phyloP scores from a whole-genome alignment of 306 rosid genomes.

The Senna siamea region DNA sequence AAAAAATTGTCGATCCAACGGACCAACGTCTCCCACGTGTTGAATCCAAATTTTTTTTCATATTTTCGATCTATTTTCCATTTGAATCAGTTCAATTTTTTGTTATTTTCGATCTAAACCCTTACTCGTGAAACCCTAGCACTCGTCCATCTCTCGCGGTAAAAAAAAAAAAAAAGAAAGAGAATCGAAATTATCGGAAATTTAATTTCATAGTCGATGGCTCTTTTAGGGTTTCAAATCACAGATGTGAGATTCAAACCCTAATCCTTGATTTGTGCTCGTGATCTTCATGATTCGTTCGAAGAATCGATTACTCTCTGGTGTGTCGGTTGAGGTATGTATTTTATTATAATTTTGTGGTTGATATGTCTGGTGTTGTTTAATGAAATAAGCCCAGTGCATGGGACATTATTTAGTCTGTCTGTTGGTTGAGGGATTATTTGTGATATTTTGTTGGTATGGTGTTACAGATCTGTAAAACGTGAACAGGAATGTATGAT shows the following conservation, averaged over 20 bases:
- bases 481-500: constrained; percentile 57
- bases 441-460: constrained; percentile 30
- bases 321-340: constrained; percentile 60
- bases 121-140: constrained; percentile 36
- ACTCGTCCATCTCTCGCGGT: too few species aligned
- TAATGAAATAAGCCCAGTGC: constrained; percentile 38
- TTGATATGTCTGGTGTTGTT: constrained; percentile 33
- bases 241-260: constrained; percentile 52
- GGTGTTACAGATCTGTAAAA: constrained; percentile 71
- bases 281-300: constrained; percentile 51
- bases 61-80: too few species aligned
- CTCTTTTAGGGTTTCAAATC: constrained; percentile 69
- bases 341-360: constrained; percentile 30
- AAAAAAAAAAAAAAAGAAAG: constrained; percentile 21
- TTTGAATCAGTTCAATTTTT: too few species aligned
- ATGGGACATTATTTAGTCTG: constrained; percentile 39
- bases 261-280: constrained; percentile 46
- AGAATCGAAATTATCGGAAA: constrained; percentile 38
- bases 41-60: too few species aligned
- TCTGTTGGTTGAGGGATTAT: constrained; percentile 33
- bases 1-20: too few species aligned
- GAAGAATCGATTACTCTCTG: constrained; percentile 38
- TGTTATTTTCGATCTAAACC: constrained; percentile 61
- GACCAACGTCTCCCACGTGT: too few species aligned
- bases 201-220: constrained; percentile 44